Base-by-base conservation (phyloP, 164 flowering plant species). In the Vitis labrusca region DNA sequence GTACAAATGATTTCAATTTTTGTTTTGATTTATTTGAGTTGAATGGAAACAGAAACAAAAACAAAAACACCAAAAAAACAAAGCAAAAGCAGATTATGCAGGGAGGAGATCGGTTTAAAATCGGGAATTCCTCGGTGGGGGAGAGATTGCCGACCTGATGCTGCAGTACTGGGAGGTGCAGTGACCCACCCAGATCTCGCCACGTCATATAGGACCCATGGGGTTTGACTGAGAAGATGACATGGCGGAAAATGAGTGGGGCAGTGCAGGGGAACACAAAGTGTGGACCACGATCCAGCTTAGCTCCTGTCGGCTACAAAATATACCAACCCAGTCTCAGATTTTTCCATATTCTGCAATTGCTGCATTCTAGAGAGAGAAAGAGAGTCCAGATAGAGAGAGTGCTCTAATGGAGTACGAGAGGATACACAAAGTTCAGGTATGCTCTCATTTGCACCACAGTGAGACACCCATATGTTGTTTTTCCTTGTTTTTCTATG, bases 341-440 rank as follows among this genome's bases (percentile, higher is more conserved):
- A 37, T 37, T 37, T 37, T 37, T 37, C 44, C 44, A 37, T 37
- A 37, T 37, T 6, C 44, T 37, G 44, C 44, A 5, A 37, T 37
- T 37, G 44, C 44, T 37, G 44, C 44, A 10, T 49, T 63, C 5
- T 1, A 50, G 11, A 52, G 59, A 63, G 73, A 50, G 37, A 65
- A 61, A 44, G 65, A 64, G 53, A 56, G 75, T 62, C 19, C 17
- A n/a, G 23, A 72, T 70, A 71, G 70, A 68, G 70, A 52, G 50
- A 65, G 69, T 68, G 73, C 63, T 81, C 74, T 47, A 77, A 93
- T 93, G 98, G 98, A 91, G 84, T 93, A 93, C 76, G 98, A 91
- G 80, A 83, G 98, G 89, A 91, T 93, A 74, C 81, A 91, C 76
- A 91, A 91, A 76, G 84, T 77, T 70, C 91, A 89, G 94, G 98